Percentiles rank a stretch among this genome's conserved stretches.
Evolutionary conservation across 768 basidiomycete species (phyloP).

Genomic region (Leccinum boreale): DNA sequence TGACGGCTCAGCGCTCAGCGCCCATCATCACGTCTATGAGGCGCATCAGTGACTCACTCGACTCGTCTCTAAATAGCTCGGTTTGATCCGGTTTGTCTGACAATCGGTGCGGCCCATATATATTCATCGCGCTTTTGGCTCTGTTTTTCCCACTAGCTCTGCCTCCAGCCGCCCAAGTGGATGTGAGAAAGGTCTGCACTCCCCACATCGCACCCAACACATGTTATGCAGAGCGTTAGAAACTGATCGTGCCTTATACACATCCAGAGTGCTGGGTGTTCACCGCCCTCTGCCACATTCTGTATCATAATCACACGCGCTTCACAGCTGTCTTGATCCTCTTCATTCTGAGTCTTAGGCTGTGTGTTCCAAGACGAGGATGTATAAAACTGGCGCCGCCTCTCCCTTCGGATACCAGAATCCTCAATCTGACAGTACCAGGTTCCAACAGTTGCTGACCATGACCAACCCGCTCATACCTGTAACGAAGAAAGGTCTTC

Average conservation of each 20-base stretch:
- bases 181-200: too few relatives aligned
- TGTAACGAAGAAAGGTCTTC: constrained; percentile 15
- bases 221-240: neutral
- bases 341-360: neutral
- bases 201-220: neutral
- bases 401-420: neutral
- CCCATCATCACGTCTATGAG: neutral
- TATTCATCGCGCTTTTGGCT: neutral
- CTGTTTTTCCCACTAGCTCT: neutral
- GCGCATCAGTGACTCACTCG: neutral
- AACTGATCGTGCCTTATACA: neutral
- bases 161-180: neutral
- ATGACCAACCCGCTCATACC: neutral
- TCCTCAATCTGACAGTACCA: neutral
- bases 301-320: neutral
- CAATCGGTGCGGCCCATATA: neutral
- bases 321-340: neutral
- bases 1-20: neutral
- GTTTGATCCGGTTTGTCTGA: neutral
- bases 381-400: neutral
- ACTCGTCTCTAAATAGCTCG: neutral
- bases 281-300: neutral
- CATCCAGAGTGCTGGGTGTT: too few relatives aligned
- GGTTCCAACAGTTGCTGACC: neutral
- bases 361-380: neutral